Evolutionary conservation across 257 asterid genomes (phyloP), one percentile per base, ranked within the genome.

Genomic region (Gentiana macrophylla): DNA sequence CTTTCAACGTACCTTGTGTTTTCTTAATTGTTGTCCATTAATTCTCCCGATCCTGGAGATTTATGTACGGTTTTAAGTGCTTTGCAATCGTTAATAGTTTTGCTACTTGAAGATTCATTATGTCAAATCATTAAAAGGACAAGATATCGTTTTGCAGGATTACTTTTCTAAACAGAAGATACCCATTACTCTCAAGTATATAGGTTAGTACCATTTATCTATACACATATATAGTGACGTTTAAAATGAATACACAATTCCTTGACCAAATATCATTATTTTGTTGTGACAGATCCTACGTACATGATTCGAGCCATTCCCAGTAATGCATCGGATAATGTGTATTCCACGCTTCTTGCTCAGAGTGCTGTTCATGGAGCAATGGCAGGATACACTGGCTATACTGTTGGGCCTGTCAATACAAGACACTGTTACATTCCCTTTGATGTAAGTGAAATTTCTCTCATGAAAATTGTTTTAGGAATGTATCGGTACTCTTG

Each of bases 301-400:
- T 89, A 89, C 74, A 89, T 86, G 95, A 86, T 89, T 64, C 83
- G 97, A 3, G 97, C 95, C 6, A 76, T 89, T 64, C 94, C 93
- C 0, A 79, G 97, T 75, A 89, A 81, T 49, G 98, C 98, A 8
- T 77, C 96, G 0, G 96, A 90, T 68, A 90, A 82, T 5, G 95
- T 90, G 1, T 86, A 86, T 68, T 86, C 94, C 83, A 86, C 95
- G 4, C 96, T 90, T 67, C 94, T 90, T 53, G 98, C 98, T 43
- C 96, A 90, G 56, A 86, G 89, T 57, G 94, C 91, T 2, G 86
- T 86, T 35, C 98, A 90, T 62, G 96, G 98, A 77, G 96, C 98
- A 2, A 90, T 86, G 98, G 98, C 96, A 0, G 98, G 98, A 41
- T 90, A 80, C 67, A 90, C 98, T 0, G 96, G 96, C 45, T 84